Evolutionary conservation across 768 basidiomycete species (phyloP), one percentile per base, ranked within the genome.

Genomic region (Amanita fuliginea): DNA sequence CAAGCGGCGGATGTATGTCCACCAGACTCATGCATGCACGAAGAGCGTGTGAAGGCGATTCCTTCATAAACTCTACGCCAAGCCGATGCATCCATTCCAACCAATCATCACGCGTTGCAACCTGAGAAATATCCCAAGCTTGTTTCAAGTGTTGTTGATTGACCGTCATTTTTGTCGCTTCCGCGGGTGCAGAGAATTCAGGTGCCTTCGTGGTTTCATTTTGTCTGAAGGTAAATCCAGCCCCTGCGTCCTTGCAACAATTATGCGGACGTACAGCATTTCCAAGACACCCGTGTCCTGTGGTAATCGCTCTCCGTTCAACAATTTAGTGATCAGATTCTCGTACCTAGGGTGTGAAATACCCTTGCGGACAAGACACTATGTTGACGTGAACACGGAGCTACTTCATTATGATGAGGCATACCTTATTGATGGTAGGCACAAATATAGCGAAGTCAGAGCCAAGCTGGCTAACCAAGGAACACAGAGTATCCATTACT

Each of bases 371-470:
- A 87, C 66, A 24, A 94, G 68, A 51, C 81, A 80, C 93, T 95
- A 26, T 28, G 32, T 26, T 36, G 53, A 30, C 30, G 53, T 32
- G 48, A 53, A 47, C 54, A 39, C n/a, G 7, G 26, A 35, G 19
- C 4, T 10, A 16, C 11, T 39, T 19, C 33, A 13, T 41, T 13
- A 35, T 13, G 8, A 4, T 10, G 35, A 14, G 45, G 26, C 42
- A 19, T 47, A 88, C 94, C 76, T 98, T 97, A 64, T 91, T 91
- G 55, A 99, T 88, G 56, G 94, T 94, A 0, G 96, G 93, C 32
- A 98, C 88, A 58, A 98, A 99, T 39, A 99, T 91, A 3, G 96
- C 93, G 56, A 94, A 99, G 62, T 98, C 95, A 0, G 94, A 83
- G 1, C 94, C 94, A 46, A 99, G 79, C 59, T 99, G 96, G 33